Percentiles rank a stretch among this genome's conserved stretches.
phyloP scores from a whole-genome alignment of 2,329 filamentous ascomycete genomes.

The Phoma herbarum region DNA sequence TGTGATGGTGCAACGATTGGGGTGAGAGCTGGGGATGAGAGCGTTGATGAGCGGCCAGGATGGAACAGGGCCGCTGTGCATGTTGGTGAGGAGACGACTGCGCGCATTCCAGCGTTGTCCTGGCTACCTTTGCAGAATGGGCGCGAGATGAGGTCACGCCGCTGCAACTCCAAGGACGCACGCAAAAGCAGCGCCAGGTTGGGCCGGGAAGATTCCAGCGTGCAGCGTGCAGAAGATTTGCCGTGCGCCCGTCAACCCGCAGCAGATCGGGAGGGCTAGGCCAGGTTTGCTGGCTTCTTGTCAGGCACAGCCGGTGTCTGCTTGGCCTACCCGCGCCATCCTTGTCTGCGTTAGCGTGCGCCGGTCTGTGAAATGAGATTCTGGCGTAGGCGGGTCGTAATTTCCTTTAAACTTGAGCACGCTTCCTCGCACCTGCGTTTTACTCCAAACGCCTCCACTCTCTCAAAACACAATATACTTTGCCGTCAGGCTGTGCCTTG shows the following conservation, averaged over 20 bases:
- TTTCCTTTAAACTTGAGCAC: constrained; percentile 22
- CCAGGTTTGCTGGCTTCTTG: constrained; percentile 9
- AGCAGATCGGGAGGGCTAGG: constrained; percentile 20
- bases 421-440: constrained; percentile 22
- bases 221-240: constrained; percentile 24
- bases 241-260: constrained; percentile 19
- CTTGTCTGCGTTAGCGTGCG: constrained; percentile 21
- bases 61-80: constrained; percentile 2
- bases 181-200: constrained; percentile 19
- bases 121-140: constrained; percentile 16
- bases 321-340: constrained; percentile 10
- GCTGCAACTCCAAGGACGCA: constrained; percentile 1
- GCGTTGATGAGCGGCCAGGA: constrained; percentile 13
- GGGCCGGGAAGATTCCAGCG: constrained; percentile 19
- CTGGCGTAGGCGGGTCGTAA: constrained; percentile 14
- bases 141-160: constrained; percentile 20
- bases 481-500: constrained; percentile 27
- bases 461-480: constrained; percentile 26
- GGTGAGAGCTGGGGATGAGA: constrained; percentile 26
- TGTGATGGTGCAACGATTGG: constrained; percentile 30
- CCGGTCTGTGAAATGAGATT: constrained; percentile 18
- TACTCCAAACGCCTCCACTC: constrained; percentile 32
- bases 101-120: constrained; percentile 19
- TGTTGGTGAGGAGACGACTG: constrained; percentile 11
- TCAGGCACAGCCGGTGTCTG: constrained; percentile 18